Conservation (phyloP, 768 basidiomycete genomes). For the Exsudoporus frostii region DNA sequence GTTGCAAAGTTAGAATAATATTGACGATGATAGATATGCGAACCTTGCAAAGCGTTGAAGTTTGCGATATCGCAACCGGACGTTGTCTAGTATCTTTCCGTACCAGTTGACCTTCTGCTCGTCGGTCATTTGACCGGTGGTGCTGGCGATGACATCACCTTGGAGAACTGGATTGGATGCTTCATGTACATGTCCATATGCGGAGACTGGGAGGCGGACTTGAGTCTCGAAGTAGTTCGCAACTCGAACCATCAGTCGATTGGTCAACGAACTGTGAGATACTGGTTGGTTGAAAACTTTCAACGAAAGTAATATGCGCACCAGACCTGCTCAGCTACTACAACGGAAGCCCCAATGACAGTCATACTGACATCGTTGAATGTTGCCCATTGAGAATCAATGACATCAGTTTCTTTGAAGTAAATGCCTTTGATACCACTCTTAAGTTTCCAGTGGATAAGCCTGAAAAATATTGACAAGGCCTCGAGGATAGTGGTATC, state of each 20-base stretch:
- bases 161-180: slow-evolving; percentile 35
- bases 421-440: slow-evolving; percentile 88
- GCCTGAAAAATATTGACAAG: slow-evolving; percentile 83
- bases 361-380: slow-evolving; percentile 90
- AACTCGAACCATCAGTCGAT: slow-evolving; percentile 89
- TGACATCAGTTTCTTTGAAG: slow-evolving; percentile 97
- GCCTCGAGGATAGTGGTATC: slow-evolving; percentile 87
- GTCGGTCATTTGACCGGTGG: slow-evolving; percentile 57
- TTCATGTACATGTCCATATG: slow-evolving; percentile 29
- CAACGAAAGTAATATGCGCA: slow-evolving; percentile 35
- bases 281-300: neutral
- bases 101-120: slow-evolving; percentile 89
- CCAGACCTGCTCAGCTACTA: slow-evolving; percentile 97
- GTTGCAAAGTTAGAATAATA: slow-evolving; percentile 3
- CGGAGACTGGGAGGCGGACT: slow-evolving; percentile 67
- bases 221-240: slow-evolving; percentile 95
- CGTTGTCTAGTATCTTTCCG: slow-evolving; percentile 88
- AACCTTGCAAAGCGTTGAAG: slow-evolving; percentile 90
- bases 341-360: slow-evolving; percentile 78
- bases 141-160: slow-evolving; percentile 37
- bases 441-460: slow-evolving; percentile 95
- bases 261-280: slow-evolving; percentile 72
- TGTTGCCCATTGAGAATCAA: slow-evolving; percentile 95
- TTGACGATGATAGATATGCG: neutral
- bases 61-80: slow-evolving; percentile 88